Evolutionary conservation across 768 basidiomycete genomes (phyloP).

Genomic region (Leucocoprinus sp.): DNA sequence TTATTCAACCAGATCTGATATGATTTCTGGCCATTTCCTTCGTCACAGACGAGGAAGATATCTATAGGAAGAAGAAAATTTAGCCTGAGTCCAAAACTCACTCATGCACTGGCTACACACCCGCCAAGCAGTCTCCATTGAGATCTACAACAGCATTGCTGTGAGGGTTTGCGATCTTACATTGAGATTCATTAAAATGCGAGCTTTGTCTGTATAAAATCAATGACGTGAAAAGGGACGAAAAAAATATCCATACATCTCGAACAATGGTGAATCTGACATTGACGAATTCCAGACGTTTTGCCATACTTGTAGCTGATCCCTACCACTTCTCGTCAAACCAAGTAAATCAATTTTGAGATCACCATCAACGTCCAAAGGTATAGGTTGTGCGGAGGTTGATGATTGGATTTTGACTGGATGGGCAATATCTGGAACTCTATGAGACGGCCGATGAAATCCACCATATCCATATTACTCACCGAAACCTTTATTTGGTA

Average conservation of each 20-base stretch:
- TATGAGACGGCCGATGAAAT: not conserved
- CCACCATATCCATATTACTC: slow-evolving; percentile 16
- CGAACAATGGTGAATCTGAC: slow-evolving; percentile 46
- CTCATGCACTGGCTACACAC: slow-evolving; percentile 26
- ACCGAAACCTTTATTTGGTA: slow-evolving; percentile 61
- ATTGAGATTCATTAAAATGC: slow-evolving; percentile 55
- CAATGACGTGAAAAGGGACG: not conserved
- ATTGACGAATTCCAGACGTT: slow-evolving; percentile 69
- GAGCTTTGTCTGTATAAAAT: slow-evolving; percentile 41
- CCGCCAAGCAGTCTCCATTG: slow-evolving; percentile 92
- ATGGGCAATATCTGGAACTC: slow-evolving; percentile 27
- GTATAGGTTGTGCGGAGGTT: slow-evolving; percentile 69
- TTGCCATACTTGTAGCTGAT: slow-evolving; percentile 60
- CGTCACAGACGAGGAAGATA: slow-evolving; percentile 81
- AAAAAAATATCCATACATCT: slow-evolving; percentile 43
- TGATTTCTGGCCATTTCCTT: slow-evolving; percentile 44
- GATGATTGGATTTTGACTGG: slow-evolving; percentile 56
- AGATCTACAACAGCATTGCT: slow-evolving; percentile 93
- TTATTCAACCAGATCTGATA: slow-evolving; percentile 94
- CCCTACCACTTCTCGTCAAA: slow-evolving; percentile 33
- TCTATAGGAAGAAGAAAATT: slow-evolving; percentile 49
- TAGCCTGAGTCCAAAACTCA: slow-evolving; percentile 2
- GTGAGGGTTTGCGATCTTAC: slow-evolving; percentile 80
- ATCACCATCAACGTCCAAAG: slow-evolving; percentile 81
- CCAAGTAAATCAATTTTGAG: slow-evolving; percentile 87